phyloP scores from a whole-genome alignment of 140 eudicot genomes.

The Flaveria floridana region DNA sequence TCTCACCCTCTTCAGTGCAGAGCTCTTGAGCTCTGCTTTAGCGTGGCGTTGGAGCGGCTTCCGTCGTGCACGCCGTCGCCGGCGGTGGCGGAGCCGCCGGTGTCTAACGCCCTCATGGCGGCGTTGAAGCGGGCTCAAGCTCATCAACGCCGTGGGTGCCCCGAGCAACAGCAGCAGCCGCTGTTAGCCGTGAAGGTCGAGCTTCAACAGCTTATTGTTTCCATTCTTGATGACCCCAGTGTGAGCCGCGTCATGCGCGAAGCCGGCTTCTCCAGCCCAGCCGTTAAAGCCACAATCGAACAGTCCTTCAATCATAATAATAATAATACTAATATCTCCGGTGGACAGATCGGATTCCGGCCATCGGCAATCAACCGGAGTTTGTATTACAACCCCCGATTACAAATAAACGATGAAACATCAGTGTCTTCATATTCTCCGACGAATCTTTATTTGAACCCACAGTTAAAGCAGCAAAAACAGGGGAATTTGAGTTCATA shows the following conservation, averaged over 20 bases:
- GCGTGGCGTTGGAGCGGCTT: conserved; percentile 83
- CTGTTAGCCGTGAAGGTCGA: conserved; percentile 86
- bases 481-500: conserved; percentile 17
- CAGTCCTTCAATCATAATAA: conserved; percentile 34
- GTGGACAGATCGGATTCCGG: too few species aligned
- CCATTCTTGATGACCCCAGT: conserved; percentile 90
- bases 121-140: conserved; percentile 96
- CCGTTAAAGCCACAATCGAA: conserved; percentile 88
- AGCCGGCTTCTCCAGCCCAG: conserved; percentile 91
- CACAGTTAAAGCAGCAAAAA: conserved; percentile 35
- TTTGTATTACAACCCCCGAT: conserved; percentile 53
- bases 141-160: conserved; percentile 91
- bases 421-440: too few species aligned
- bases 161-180: conserved; percentile 97
- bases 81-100: conserved; percentile 65
- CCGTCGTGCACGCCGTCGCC: conserved; percentile 53
- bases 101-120: conserved; percentile 92
- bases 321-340: neutral
- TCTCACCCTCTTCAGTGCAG: conserved; percentile 94
- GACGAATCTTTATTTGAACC: conserved; percentile 8
- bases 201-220: conserved; percentile 75
- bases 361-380: conserved; percentile 38
- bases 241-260: conserved; percentile 97
- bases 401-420: conserved; percentile 20
- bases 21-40: conserved; percentile 90